Percentiles rank a stretch among this genome's conserved stretches.
These are phyloP conservation scores for Trichoderma sp. DNA, from an alignment of 2,329 filamentous ascomycete genomes.

Conservation along the genomic window DNA sequence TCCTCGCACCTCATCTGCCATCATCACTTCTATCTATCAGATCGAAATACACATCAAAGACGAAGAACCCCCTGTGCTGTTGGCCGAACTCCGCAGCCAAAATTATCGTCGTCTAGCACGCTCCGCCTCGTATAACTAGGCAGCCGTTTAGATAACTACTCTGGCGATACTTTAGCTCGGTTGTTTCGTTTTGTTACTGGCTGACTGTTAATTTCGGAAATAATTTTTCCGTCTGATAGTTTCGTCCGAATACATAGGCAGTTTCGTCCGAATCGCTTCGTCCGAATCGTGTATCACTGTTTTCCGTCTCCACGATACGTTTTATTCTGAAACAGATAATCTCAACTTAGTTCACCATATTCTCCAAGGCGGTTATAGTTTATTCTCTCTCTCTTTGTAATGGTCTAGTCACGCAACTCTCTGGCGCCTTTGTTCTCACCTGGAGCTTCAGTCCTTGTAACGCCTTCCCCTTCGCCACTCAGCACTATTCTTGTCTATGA, in stretches of 20 bases:
- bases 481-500: background rate
- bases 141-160: background rate
- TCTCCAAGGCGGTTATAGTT: background rate
- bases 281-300: background rate
- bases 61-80: background rate
- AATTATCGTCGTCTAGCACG: background rate
- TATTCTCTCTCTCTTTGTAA: background rate
- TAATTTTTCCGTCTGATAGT: background rate
- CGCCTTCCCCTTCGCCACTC: background rate
- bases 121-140: background rate
- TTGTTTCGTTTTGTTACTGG: too few relatives aligned
- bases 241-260: background rate
- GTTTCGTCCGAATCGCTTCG: background rate
- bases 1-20: background rate
- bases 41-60: background rate
- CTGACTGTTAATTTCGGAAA: background rate
- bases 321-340: background rate
- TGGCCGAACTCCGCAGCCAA: background rate
- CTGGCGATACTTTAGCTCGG: background rate
- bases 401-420: background rate
- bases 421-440: background rate
- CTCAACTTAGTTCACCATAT: background rate
- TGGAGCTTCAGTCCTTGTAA: background rate
- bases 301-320: background rate
- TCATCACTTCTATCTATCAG: background rate